A percentile compares a stretch with the other conserved stretches of the same genome.
Conservation (phyloP, 2,329 filamentous ascomycete genomes). For the Sarocladiaceae sp. region DNA sequence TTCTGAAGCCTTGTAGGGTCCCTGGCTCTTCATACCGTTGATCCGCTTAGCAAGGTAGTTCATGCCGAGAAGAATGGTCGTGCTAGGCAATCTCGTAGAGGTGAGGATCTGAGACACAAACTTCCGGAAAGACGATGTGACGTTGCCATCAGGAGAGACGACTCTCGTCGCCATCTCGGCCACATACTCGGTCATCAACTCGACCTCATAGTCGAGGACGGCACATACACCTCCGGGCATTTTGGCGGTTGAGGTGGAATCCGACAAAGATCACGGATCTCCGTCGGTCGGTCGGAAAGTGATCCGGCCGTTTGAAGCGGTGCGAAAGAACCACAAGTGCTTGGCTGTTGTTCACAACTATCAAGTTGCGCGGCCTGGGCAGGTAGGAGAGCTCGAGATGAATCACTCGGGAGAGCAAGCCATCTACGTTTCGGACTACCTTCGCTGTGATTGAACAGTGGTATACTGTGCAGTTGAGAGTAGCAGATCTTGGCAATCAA, state of each 20-base stretch:
- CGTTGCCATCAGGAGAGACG: constrained; percentile 45
- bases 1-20: constrained; percentile 53
- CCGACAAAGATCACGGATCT: constrained; percentile 39
- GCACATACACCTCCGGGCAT: constrained; percentile 84
- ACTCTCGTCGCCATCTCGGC: constrained; percentile 74
- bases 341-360: too few species aligned
- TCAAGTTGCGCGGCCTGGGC: too few species aligned
- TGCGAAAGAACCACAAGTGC: neutral
- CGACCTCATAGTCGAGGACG: constrained; percentile 95
- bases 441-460: neutral
- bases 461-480: neutral
- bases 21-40: constrained; percentile 61
- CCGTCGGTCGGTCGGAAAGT: constrained; percentile 26
- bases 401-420: neutral
- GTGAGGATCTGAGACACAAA: constrained; percentile 89
- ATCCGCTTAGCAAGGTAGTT: constrained; percentile 84
- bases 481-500: constrained; percentile 6
- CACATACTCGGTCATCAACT: constrained; percentile 92
- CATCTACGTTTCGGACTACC: too few species aligned
- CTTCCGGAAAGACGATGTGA: constrained; percentile 77
- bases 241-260: constrained; percentile 31
- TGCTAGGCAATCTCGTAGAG: constrained; percentile 83
- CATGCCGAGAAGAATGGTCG: constrained; percentile 85
- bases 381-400: neutral
- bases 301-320: constrained; percentile 15